These are phyloP conservation scores for Asterochloris erici DNA, from an alignment of 139 green algal genomes.

Conservation along the genomic window DNA sequence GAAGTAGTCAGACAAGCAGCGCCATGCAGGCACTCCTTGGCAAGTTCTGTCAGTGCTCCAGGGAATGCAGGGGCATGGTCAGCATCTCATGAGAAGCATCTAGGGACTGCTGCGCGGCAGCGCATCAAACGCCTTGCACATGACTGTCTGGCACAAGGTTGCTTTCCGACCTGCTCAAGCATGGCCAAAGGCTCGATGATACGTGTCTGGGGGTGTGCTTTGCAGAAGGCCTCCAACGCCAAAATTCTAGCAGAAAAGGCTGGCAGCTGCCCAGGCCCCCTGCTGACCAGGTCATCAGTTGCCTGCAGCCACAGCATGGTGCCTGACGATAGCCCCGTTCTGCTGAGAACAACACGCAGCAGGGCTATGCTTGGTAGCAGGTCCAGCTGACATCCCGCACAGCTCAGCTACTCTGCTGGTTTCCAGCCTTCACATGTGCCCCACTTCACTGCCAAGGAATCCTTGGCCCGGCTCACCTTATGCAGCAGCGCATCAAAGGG, in stretches of 20 bases:
- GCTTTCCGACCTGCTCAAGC: conserved; percentile 1
- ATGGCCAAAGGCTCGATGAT: conserved; percentile 3
- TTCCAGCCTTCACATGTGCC: not conserved
- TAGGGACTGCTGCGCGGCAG: too few relatives aligned
- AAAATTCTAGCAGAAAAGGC: conserved; percentile 3
- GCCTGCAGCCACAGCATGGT: not conserved
- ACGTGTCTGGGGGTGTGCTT: not conserved
- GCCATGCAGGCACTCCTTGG: too few relatives aligned
- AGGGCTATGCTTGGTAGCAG: too few relatives aligned
- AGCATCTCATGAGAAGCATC: too few relatives aligned
- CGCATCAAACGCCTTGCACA: too few relatives aligned
- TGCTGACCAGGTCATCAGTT: conserved; percentile 13
- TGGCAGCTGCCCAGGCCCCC: not conserved
- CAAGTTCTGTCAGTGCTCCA: too few relatives aligned
- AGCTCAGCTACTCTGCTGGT: not conserved
- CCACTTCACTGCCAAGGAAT: not conserved
- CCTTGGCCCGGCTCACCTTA: conserved; percentile 52
- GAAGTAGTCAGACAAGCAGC: too few relatives aligned
- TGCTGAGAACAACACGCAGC: too few relatives aligned
- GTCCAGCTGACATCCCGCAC: too few relatives aligned
- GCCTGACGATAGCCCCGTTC: not conserved
- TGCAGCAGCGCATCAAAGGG: conserved; percentile 63
- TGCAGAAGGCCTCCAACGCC: conserved; percentile 8
- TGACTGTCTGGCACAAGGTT: too few relatives aligned
- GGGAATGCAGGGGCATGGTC: too few relatives aligned